Conservation (phyloP, 768 basidiomycete genomes). For the Bullera alba region DNA sequence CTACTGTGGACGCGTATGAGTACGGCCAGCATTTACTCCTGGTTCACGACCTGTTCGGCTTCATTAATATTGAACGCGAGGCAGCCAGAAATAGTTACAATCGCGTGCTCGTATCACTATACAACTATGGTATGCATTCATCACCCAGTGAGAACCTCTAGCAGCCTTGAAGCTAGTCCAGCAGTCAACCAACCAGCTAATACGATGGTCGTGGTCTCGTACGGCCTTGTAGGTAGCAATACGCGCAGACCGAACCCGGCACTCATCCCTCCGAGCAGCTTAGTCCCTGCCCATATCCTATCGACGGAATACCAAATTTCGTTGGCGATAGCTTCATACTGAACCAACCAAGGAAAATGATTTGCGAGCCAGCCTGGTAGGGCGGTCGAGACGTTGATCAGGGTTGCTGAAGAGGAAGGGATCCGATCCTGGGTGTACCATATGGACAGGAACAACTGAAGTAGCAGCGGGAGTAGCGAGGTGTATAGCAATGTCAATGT, state of each 20-base stretch:
- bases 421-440: slow-evolving; percentile 19
- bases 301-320: slow-evolving; percentile 19
- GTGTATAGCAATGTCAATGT: slow-evolving; percentile 41
- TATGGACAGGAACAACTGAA: slow-evolving; percentile 41
- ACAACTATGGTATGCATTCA: too few species aligned
- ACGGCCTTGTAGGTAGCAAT: slow-evolving; percentile 37
- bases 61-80: too few species aligned
- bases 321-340: background rate
- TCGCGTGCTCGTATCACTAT: too few species aligned
- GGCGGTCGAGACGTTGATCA: background rate
- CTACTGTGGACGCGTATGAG: too few species aligned
- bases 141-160: too few species aligned
- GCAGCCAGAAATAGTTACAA: too few species aligned
- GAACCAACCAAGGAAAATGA: background rate
- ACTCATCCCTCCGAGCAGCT: slow-evolving; percentile 43
- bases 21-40: too few species aligned
- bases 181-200: slow-evolving; percentile 36
- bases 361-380: background rate
- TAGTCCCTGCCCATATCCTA: slow-evolving; percentile 37
- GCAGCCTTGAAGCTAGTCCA: slow-evolving; percentile 4
- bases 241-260: slow-evolving; percentile 43
- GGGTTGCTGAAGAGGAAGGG: background rate
- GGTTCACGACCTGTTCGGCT: too few species aligned
- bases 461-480: slow-evolving; percentile 38
- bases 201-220: slow-evolving; percentile 38